Percentiles rank a stretch among this genome's conserved stretches.
These are phyloP conservation scores for Holtermanniella nyarrowii DNA, from an alignment of 768 basidiomycete species.

Conservation along the genomic window DNA sequence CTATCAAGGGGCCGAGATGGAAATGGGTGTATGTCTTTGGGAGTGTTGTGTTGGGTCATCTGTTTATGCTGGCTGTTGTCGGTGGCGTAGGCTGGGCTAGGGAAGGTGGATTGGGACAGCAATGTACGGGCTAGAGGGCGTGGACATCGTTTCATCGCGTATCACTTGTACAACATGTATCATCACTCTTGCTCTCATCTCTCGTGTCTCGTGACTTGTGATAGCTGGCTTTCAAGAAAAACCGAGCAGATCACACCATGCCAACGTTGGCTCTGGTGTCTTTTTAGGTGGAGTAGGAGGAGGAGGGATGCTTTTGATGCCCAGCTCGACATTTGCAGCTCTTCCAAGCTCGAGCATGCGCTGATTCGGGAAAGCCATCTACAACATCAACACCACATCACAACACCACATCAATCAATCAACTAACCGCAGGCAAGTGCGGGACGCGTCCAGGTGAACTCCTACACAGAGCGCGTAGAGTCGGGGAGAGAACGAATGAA, in stretches of 20 bases:
- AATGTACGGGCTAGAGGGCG: neutral
- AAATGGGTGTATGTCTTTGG: constrained; percentile 58
- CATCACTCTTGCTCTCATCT: too few relatives aligned
- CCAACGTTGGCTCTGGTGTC: neutral
- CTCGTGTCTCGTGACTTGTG: neutral
- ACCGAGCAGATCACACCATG: neutral
- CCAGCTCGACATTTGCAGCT: too few relatives aligned
- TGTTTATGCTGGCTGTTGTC: constrained; percentile 59
- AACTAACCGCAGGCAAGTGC: too few relatives aligned
- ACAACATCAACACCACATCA: too few relatives aligned
- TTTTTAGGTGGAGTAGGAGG: too few relatives aligned
- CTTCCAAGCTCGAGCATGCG: too few relatives aligned
- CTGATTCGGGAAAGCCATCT: too few relatives aligned
- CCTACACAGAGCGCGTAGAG: too few relatives aligned
- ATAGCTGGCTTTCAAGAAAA: neutral
- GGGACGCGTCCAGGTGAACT: too few relatives aligned
- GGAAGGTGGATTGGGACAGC: neutral
- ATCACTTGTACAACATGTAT: neutral
- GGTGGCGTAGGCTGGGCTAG: constrained; percentile 53
- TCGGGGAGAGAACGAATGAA: too few relatives aligned
- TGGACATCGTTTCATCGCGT: neutral
- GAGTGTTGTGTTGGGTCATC: constrained; percentile 63
- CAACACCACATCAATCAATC: too few relatives aligned
- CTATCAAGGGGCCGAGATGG: constrained; percentile 48
- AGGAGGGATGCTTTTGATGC: too few relatives aligned